Evolutionary conservation across 2,329 filamentous ascomycete species (phyloP), one percentile per base, ranked within the genome.

Genomic region (Paraconiothyrium brasiliense): DNA sequence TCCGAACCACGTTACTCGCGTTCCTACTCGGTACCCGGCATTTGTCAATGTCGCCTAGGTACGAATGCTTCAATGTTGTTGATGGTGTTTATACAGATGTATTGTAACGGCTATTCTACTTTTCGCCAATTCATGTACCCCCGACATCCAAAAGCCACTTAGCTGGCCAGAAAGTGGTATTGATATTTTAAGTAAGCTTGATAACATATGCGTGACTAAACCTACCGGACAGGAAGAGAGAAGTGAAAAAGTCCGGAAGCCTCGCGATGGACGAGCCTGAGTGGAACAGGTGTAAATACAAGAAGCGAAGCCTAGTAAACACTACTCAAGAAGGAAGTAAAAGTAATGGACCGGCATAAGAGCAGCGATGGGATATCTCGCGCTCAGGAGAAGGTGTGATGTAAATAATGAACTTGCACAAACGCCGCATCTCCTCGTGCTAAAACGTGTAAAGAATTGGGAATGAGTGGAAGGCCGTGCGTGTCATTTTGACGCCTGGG

Each of bases 381-480:
- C 39, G 14, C 39, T 54, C 41, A 16, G 27, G 13, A 41, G 35
- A 54, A 51, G 34, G 24, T 48, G 46, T 3, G 10, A 22, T 51
- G n/a, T 11, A 4, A 20, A 20, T 16, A n/a, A 8, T n/a, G 13
- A 24, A 14, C 35, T 39, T 16, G n/a, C 24, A 13, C 34, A 39
- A 41, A 54, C 34, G 35, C 50, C 34, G 20, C 41, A 16, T 24
- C 22, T n/a, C 35, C 20, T 41, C 49, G 30, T 48, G 39, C 14
- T 54, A 49, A 41, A 35, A 49, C 57, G 35, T 57, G n/a, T 24
- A 47, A 30, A 37, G 30, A 10, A 59, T 22, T 32, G 14, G 41
- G 32, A 13, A 54, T 4, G 14, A 41, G n/a, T 20, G 39, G 11
- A 43, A 41, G 39, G 49, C 27, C 1, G 32, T 34, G 35, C 27